phyloP scores from a whole-genome alignment of 495 filamentous ascomycete genomes.

The Penicillium lividum region DNA sequence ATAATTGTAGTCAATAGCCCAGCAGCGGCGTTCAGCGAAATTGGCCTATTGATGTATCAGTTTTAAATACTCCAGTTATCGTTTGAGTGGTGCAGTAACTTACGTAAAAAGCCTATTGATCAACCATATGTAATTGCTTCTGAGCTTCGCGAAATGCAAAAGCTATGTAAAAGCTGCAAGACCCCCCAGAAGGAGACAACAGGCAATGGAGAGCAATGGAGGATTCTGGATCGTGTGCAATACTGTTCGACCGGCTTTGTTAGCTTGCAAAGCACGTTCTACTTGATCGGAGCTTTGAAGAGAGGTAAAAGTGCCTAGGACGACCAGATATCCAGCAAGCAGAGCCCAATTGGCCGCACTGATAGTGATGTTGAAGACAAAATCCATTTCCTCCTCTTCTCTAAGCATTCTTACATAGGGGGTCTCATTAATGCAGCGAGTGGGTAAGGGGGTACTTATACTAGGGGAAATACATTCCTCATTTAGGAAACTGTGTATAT shows the following conservation, averaged over 20 bases:
- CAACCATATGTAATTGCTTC: conserved; percentile 12
- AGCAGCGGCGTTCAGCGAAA: conserved; percentile 17
- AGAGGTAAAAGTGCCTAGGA: conserved; percentile 34
- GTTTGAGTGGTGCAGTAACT: conserved; percentile 1
- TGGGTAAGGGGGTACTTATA: conserved; percentile 1
- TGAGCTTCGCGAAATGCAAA: conserved; percentile 8
- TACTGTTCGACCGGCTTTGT: conserved; percentile 6
- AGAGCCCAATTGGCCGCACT: conserved; percentile 33
- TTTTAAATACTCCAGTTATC: conserved; percentile 20
- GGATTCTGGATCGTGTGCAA: conserved; percentile 10
- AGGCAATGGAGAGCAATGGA: conserved; percentile 10
- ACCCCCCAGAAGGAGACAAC: conserved; percentile 4
- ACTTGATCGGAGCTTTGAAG: conserved; percentile 19
- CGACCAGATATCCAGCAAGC: conserved; percentile 33
- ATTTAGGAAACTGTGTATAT: background rate
- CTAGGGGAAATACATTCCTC: background rate
- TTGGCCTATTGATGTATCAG: conserved; percentile 12
- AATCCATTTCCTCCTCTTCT: conserved; percentile 23
- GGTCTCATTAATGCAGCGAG: conserved; percentile 7
- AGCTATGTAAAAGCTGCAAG: conserved; percentile 7
- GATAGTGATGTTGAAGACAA: conserved; percentile 28
- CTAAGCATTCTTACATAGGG: conserved; percentile 33
- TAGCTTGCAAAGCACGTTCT: conserved; percentile 3
- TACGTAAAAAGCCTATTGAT: conserved; percentile 11
- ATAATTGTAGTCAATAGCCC: conserved; percentile 19